phyloP scores from a whole-genome alignment of 1,139 yeast species.

The Hansenula lynferdii region DNA sequence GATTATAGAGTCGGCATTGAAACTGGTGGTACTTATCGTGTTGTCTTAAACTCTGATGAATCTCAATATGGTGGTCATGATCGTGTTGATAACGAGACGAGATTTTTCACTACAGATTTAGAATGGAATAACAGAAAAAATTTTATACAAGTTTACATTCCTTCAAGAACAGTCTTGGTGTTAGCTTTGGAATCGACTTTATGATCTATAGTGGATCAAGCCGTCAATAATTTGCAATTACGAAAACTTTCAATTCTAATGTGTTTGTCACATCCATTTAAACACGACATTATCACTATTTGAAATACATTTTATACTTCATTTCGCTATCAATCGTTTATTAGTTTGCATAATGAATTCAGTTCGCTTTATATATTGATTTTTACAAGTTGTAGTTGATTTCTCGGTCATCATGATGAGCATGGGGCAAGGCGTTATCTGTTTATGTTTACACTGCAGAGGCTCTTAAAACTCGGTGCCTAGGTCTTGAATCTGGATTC shows the following conservation, averaged over 20 bases:
- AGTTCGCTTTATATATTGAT: too few species aligned
- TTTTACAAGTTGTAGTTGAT: too few species aligned
- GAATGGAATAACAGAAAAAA: constrained; percentile 79
- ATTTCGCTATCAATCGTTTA: neutral
- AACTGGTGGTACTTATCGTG: constrained; percentile 65
- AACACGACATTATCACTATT: neutral
- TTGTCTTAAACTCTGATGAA: constrained; percentile 73
- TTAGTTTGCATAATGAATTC: neutral
- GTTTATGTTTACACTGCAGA: too few species aligned
- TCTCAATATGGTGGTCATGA: constrained; percentile 75
- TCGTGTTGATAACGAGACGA: constrained; percentile 50
- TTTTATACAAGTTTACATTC: constrained; percentile 78
- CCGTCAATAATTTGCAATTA: too few species aligned
- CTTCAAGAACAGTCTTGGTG: constrained; percentile 76
- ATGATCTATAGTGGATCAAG: constrained; percentile 1
- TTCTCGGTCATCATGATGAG: too few species aligned
- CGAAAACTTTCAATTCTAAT: too few species aligned
- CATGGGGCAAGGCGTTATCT: too few species aligned
- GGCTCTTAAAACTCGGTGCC: too few species aligned
- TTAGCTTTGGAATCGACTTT: constrained; percentile 36
- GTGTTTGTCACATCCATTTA: too few species aligned
- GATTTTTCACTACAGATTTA: constrained; percentile 65
- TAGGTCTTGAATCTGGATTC: too few species aligned
- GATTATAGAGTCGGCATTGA: constrained; percentile 92
- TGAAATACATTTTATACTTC: neutral